Evolutionary conservation across 2,329 filamentous ascomycete genomes (phyloP).

Genomic region (Myriosclerotinia curreyana): DNA sequence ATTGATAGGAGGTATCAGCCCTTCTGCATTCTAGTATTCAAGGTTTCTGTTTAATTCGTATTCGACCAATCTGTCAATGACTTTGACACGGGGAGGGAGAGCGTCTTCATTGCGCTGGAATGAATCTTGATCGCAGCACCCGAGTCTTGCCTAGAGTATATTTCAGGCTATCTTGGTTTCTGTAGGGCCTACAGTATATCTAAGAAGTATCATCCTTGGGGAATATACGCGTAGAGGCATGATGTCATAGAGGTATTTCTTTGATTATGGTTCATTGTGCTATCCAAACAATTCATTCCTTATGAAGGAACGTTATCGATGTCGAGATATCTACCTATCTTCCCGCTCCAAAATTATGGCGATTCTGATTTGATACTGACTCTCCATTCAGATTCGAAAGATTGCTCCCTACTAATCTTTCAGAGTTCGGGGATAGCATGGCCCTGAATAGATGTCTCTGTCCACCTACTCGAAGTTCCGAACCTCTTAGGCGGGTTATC

Average conservation of each 20-base stretch:
- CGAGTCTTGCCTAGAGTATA: not conserved
- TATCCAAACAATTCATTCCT: not conserved
- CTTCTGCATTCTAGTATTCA: not conserved
- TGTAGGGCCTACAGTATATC: not conserved
- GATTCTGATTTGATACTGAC: constrained; percentile 3
- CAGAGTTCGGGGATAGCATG: not conserved
- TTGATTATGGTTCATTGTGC: not conserved
- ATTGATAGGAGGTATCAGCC: not conserved
- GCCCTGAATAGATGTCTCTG: not conserved
- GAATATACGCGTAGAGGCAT: not conserved
- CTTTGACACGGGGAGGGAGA: not conserved
- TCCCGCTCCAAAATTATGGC: not conserved
- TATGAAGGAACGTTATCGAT: not conserved
- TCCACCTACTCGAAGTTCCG: not conserved
- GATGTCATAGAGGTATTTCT: not conserved
- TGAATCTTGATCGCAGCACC: no score
- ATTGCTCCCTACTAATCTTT: not conserved
- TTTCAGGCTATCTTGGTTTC: not conserved
- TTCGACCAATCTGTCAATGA: not conserved
- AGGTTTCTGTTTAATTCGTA: not conserved
- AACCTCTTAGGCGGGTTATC: not conserved
- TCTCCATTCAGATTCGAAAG: not conserved
- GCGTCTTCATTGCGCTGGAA: not conserved
- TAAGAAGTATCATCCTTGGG: not conserved
- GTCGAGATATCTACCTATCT: no score